Evolutionary conservation across 345 rosid genomes (phyloP).

Genomic region (Melaleuca quinquenervia): DNA sequence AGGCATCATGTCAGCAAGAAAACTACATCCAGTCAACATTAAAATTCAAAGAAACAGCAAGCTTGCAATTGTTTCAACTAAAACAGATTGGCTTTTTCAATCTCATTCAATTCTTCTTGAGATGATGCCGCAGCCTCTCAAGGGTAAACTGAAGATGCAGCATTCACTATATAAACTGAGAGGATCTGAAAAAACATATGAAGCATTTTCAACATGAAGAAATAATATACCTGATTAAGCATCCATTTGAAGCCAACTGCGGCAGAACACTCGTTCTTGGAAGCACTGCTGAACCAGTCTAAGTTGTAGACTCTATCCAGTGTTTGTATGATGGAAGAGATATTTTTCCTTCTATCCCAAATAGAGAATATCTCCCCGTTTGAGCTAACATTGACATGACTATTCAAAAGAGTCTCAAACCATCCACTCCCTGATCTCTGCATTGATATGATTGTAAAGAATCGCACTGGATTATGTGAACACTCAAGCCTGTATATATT

Average conservation of each 20-base stretch:
- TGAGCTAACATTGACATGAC: conserved; percentile 83
- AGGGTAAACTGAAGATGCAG: not conserved
- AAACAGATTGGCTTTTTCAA: not conserved
- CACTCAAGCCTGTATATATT: conserved; percentile 58
- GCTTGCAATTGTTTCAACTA: not conserved
- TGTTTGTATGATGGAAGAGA: conserved; percentile 47
- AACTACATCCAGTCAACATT: not conserved
- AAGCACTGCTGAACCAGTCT: conserved; percentile 83
- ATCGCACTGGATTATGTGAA: conserved; percentile 58
- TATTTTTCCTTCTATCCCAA: conserved; percentile 51
- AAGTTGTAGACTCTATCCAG: conserved; percentile 83
- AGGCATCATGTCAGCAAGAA: not conserved
- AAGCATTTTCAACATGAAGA: not conserved
- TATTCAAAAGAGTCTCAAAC: conserved; percentile 94
- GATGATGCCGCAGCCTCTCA: not conserved
- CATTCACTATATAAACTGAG: not conserved
- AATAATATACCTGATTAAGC: conserved; percentile 75
- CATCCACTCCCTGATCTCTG: conserved; percentile 99
- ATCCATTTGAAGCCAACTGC: conserved; percentile 99
- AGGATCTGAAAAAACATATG: not conserved
- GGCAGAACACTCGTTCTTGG: conserved; percentile 93
- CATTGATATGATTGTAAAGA: conserved; percentile 84
- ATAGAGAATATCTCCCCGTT: conserved; percentile 87
- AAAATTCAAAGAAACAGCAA: not conserved
- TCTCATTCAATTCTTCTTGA: not conserved